These are phyloP conservation scores for Epichloe hybrida DNA, from an alignment of 2,329 filamentous ascomycete genomes.

Conservation along the genomic window DNA sequence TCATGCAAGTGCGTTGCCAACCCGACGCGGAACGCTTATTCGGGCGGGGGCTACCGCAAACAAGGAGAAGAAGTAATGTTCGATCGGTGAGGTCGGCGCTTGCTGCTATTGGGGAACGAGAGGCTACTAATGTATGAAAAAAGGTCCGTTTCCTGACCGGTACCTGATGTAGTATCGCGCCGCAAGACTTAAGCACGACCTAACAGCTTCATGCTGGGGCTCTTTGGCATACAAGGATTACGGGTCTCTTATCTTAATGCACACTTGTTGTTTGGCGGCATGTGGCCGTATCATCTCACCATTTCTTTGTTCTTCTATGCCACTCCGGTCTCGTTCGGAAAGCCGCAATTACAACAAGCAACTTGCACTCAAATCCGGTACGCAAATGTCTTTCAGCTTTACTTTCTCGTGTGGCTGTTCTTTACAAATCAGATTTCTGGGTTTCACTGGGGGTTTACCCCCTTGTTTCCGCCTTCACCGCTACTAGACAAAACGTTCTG, in stretches of 20 bases:
- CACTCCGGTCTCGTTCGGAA: background rate
- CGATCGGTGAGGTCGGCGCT: background rate
- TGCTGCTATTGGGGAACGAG: background rate
- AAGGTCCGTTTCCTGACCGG: constrained; percentile 1
- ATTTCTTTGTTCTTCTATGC: background rate
- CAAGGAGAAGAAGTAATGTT: background rate
- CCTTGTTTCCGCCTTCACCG: background rate
- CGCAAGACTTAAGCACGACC: background rate
- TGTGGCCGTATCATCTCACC: background rate
- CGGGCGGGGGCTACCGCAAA: background rate
- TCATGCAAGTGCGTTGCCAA: background rate
- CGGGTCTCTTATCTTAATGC: background rate
- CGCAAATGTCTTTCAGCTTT: background rate
- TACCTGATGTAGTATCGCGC: background rate
- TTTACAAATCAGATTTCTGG: background rate
- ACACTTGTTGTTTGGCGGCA: background rate
- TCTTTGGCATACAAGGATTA: background rate
- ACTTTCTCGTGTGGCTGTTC: background rate
- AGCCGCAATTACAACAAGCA: background rate
- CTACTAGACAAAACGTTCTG: background rate
- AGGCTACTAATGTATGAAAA: background rate
- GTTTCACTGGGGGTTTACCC: background rate
- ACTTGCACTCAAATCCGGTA: background rate
- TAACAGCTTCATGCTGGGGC: background rate
- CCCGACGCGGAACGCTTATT: too few species aligned